Percentiles rank a stretch among this genome's conserved stretches.
Conservation (phyloP, 257 asterid genomes). For the Nicotiana benthamiana region DNA sequence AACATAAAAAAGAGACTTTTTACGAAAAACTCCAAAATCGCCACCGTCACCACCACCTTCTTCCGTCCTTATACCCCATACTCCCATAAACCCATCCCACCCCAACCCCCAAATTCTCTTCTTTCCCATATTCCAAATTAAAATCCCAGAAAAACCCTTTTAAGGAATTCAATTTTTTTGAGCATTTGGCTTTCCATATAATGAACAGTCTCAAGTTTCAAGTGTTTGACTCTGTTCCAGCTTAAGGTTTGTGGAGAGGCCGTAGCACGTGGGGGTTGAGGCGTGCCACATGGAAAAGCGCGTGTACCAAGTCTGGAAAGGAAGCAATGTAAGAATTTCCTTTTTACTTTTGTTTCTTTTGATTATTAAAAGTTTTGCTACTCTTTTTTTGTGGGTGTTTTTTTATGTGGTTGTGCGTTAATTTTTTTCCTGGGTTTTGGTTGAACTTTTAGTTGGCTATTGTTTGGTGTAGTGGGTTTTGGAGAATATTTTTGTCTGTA, state of each 20-base stretch:
- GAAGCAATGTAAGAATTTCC: constrained; percentile 71
- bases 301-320: constrained; percentile 92
- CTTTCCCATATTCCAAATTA: background rate
- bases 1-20: background rate
- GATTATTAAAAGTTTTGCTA: constrained; percentile 7
- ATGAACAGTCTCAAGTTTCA: constrained; percentile 41
- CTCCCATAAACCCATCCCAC: constrained; percentile 14
- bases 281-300: constrained; percentile 76
- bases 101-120: background rate
- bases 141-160: constrained; percentile 34
- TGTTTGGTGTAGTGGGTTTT: background rate
- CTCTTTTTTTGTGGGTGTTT: constrained; percentile 1
- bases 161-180: background rate
- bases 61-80: constrained; percentile 8
- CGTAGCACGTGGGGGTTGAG: constrained; percentile 14
- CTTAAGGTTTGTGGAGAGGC: constrained; percentile 25
- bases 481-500: background rate
- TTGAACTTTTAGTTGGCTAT: constrained; percentile 5
- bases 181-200: background rate
- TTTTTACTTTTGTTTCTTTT: background rate
- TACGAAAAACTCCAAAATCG: constrained; percentile 35
- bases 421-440: constrained; percentile 8
- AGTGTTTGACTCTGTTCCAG: constrained; percentile 53
- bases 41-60: constrained; percentile 16
- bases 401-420: constrained; percentile 6